These are phyloP conservation scores for Colletotrichum simmondsii DNA, from an alignment of 2,329 filamentous ascomycete genomes.

Conservation along the genomic window DNA sequence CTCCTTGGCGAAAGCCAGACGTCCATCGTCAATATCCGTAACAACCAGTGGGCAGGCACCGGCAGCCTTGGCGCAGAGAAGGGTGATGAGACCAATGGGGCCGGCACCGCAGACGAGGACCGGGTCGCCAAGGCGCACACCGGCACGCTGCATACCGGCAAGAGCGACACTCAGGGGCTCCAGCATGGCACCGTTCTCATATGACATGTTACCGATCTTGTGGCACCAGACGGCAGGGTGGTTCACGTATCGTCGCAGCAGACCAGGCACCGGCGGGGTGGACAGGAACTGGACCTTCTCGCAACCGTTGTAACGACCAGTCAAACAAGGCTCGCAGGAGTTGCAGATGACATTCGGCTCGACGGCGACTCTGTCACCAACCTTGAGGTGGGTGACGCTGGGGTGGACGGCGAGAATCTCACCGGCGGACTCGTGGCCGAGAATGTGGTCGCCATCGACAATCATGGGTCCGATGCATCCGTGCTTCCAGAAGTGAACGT, in stretches of 20 bases:
- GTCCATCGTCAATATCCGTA: conserved; percentile 91
- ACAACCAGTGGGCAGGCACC: conserved; percentile 93
- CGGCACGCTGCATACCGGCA: conserved; percentile 86
- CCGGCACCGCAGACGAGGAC: conserved; percentile 92
- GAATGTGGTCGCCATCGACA: conserved; percentile 86
- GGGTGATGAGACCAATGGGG: conserved; percentile 90
- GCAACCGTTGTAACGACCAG: conserved; percentile 95
- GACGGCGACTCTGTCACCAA: conserved; percentile 91
- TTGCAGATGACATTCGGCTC: conserved; percentile 96
- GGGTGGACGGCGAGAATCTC: conserved; percentile 84
- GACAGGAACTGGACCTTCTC: conserved; percentile 87
- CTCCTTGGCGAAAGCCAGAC: conserved; percentile 85
- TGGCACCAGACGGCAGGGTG: conserved; percentile 96
- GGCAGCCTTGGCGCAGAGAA: conserved; percentile 85
- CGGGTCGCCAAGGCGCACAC: conserved; percentile 84
- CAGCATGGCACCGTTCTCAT: conserved; percentile 88
- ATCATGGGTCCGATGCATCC: conserved; percentile 98
- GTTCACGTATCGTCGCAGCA: conserved; percentile 92
- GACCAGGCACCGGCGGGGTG: conserved; percentile 87
- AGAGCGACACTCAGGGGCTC: conserved; percentile 92
- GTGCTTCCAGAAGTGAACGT: conserved; percentile 97
- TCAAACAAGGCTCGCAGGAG: conserved; percentile 89
- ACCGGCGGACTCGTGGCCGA: conserved; percentile 94
- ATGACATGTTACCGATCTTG: conserved; percentile 93
- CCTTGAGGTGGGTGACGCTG: conserved; percentile 80